Percentiles rank a stretch among this genome's conserved stretches.
Evolutionary conservation across 148 eudicot species (phyloP).

Genomic region (Cornus controversa): DNA sequence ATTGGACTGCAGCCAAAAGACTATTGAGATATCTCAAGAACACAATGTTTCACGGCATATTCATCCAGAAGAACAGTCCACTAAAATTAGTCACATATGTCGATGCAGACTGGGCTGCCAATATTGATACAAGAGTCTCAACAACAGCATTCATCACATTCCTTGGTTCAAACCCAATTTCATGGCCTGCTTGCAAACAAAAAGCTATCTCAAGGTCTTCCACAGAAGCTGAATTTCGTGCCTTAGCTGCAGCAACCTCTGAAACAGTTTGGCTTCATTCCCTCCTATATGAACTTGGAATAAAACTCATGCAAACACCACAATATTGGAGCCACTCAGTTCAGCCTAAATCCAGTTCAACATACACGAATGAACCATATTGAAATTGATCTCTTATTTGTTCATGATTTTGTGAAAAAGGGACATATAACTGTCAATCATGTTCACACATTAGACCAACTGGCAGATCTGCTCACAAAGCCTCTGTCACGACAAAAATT

Average conservation of each 20-base stretch:
- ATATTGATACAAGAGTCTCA: neutral
- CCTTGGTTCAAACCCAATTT: neutral
- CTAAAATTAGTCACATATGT: neutral
- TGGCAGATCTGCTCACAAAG: neutral
- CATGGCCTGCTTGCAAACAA: neutral
- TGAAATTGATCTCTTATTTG: too few species aligned
- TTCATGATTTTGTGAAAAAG: too few species aligned
- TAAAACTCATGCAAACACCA: too few species aligned
- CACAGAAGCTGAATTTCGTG: neutral
- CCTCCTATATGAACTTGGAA: too few species aligned
- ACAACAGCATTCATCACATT: neutral
- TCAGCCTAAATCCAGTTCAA: neutral
- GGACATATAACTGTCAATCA: too few species aligned
- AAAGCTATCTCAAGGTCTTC: neutral
- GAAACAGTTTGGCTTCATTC: too few species aligned
- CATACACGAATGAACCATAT: too few species aligned
- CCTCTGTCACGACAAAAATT: neutral
- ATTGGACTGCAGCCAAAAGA: neutral
- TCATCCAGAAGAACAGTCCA: neutral
- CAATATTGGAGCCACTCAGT: neutral
- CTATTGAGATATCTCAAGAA: neutral
- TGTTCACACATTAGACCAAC: too few species aligned
- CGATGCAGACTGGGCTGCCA: slow-evolving; percentile 2
- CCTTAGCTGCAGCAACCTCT: neutral
- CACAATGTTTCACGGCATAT: neutral